Base-by-base conservation (phyloP, 306 rosid genomes). In the Cucumis hystrix region DNA sequence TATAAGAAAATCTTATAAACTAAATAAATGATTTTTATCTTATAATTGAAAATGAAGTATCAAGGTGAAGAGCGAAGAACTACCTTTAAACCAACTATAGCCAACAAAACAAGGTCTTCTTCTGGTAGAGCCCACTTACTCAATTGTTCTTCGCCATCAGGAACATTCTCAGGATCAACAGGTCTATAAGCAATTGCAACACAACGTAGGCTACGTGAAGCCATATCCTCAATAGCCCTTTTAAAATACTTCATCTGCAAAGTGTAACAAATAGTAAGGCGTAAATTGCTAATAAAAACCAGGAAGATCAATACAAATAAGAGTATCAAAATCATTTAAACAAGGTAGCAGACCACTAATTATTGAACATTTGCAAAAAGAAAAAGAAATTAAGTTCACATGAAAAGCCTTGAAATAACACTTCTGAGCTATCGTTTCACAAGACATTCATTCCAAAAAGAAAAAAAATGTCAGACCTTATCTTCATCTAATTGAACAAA, bases 81-180 rank as follows among this genome's bases (percentile, higher is more conserved):
- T 79, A 89, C 98, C 98, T 93, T 93, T 68, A 93, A 77, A 77
- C 98, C 98, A 76, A 93, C 87, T 79, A 93, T 89, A 78, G 98
- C 98, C 85, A 93, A 84, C 81, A 93, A 85, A 72, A 86, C 77
- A 76, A 93, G 98, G 81, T 86, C 88, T 54, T 89, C 85, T 80
- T 87, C 98, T n/a, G 98, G 98, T 77, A 88, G 79, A 70, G 88
- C 85, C 98, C 98, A 93, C 61, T 77, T 76, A 75, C 79, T 84
- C 55, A 91, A 89, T 67, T 88, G 92, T 52, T 90, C 96, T 65
- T 89, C 96, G 67, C 86, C 82, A 56, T 76, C 67, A 47, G 97
- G 97, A 81, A 93, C 84, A 17, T 81, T 84, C 80, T 86, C 85
- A 65, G 39, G 70, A 69, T 89, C 88, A 78, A 62, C 84, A 52